Evolutionary conservation across 2,329 filamentous ascomycete genomes (phyloP).

Genomic region (Neonectria magnoliae): DNA sequence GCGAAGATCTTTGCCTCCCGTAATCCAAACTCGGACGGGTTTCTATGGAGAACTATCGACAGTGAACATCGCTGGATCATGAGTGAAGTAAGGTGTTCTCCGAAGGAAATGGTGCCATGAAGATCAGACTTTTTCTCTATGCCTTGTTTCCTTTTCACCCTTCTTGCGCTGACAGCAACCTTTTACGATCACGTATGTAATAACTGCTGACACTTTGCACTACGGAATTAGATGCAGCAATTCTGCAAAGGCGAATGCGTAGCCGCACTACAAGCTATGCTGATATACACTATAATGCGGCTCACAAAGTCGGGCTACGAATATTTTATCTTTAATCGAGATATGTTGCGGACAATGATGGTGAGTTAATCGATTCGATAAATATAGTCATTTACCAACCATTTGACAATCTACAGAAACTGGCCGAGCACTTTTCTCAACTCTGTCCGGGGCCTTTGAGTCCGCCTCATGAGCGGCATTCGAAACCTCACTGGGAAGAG

Average conservation of each 20-base stretch:
- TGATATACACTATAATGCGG: constrained; percentile 2
- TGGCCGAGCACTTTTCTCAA: neutral
- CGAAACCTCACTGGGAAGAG: constrained; percentile 1
- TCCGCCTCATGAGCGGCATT: neutral
- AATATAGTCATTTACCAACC: neutral
- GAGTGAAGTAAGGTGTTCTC: neutral
- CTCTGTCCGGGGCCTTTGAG: constrained; percentile 2
- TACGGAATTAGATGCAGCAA: neutral
- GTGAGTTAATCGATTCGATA: neutral
- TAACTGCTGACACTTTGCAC: neutral
- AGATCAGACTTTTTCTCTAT: neutral
- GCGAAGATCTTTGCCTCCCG: neutral
- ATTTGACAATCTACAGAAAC: neutral
- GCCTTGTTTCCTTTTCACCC: neutral
- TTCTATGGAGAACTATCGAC: constrained; percentile 10
- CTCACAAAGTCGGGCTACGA: neutral
- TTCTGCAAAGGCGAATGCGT: constrained; percentile 3
- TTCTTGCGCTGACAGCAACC: neutral
- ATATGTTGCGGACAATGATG: neutral
- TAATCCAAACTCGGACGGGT: neutral
- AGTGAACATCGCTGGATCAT: constrained; percentile 6
- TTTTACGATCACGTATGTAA: too few species aligned
- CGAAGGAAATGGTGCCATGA: neutral
- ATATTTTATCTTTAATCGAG: constrained; percentile 2
- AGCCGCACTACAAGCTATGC: constrained; percentile 7